Base-by-base conservation (phyloP, 2,329 filamentous ascomycete species). In the Paraphaeosphaeria sporulosa region DNA sequence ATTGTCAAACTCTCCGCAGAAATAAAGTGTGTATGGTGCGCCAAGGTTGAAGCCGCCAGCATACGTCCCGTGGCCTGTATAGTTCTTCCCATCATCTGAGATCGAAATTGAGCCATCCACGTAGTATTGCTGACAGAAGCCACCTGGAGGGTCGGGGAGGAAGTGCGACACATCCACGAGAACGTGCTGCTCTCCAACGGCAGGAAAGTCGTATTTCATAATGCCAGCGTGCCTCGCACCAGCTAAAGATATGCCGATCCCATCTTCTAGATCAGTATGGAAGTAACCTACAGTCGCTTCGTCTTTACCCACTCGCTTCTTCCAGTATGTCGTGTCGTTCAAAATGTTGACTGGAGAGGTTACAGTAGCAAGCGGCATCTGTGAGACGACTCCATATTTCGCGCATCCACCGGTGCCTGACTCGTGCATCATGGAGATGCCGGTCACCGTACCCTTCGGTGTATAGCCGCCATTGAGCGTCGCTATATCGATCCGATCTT, bases 321-420 rank as follows among this genome's bases (percentile, higher is more conserved):
- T 76, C 73, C 72, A 76, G 58, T 80, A 80, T 1, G 78, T 80
- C 3, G 63, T 65, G 52, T 80, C 80, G 49, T 80, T 76, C 8
- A 80, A 63, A 6, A 80, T 54, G 56, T 79, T 77, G 15, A 80
- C 76, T 0, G 68, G 67, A 3, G 66, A 69, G 13, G 71, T 68
- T 0, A 75, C 80, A 64, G 62, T 89, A 82, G 25, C 82, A 65
- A 66, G 73, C 66, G 62, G 82, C 81, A 75, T 89, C 57, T 80
- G 83, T 0, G 81, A 82, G 25, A 87, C 84, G 1, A 89, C 86
- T 4, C 89, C 89, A 61, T 91, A 91, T 72, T 90, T 91, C 0
- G 89, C 87, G 1, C 87, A 87, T 1, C 89, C 89, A 8, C 89
- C 89, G 0, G 88, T 91, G 3, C 76, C 76, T 36, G 68, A 71